Evolutionary conservation across 2,329 filamentous ascomycete species (phyloP).

Genomic region (Stenocarpella maydis): DNA sequence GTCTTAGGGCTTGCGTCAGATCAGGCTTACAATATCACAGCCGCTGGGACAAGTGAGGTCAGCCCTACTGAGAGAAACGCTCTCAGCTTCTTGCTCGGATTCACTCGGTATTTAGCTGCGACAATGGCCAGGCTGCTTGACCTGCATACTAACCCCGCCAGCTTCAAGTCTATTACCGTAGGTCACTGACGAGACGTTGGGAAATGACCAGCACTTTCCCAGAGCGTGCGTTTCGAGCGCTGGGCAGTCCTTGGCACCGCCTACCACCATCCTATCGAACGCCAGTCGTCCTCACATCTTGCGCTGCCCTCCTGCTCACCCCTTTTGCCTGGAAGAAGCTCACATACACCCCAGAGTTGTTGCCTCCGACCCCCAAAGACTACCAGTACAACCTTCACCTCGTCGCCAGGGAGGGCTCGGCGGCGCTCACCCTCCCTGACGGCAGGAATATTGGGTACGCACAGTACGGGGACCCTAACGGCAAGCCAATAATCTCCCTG

Average conservation of each 20-base stretch:
- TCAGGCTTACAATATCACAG: conserved; percentile 17
- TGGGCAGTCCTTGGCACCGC: conserved; percentile 4
- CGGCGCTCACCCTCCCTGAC: conserved; percentile 46
- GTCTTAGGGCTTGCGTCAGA: conserved; percentile 18
- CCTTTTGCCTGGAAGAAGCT: conserved; percentile 9
- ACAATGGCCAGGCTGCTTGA: not conserved
- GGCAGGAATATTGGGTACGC: conserved; percentile 52
- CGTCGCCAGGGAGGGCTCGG: not conserved
- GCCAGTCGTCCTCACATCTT: conserved; percentile 19
- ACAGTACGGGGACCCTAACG: conserved; percentile 46
- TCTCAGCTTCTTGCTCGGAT: not conserved
- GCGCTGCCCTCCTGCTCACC: conserved; percentile 5
- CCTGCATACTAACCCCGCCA: no score
- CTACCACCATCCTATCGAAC: conserved; percentile 8
- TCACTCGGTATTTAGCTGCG: not conserved
- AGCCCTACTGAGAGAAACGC: not conserved
- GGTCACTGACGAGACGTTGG: not conserved
- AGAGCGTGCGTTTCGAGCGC: not conserved
- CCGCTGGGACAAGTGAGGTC: not conserved
- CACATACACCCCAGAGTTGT: conserved; percentile 10
- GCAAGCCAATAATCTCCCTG: conserved; percentile 49
- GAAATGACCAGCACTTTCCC: conserved; percentile 5
- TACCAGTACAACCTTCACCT: conserved; percentile 18
- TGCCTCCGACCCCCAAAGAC: not conserved
- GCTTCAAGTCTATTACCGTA: not conserved